phyloP scores from a whole-genome alignment of 805 yeast genomes.

The Wickerhamomyces bisporus region DNA sequence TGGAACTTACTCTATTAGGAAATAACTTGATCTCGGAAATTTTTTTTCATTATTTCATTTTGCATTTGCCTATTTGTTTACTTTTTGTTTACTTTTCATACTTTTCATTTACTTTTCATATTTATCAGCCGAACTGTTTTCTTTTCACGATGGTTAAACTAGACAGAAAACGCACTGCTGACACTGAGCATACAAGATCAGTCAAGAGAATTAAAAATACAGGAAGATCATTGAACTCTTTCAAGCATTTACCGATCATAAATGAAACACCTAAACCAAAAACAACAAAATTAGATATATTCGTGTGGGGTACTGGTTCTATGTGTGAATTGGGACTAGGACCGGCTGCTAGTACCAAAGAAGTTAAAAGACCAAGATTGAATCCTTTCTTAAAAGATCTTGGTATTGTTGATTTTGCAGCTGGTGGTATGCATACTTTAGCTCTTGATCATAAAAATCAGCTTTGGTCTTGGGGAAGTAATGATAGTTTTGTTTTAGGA shows the following conservation, averaged over 20 bases:
- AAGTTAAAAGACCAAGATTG: constrained; percentile 92
- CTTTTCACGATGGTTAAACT: constrained; percentile 17
- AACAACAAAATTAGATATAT: constrained; percentile 54
- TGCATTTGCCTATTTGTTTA: constrained; percentile 3
- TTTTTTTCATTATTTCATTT: no score
- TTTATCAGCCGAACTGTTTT: neutral
- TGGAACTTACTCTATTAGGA: constrained; percentile 8
- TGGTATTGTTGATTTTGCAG: constrained; percentile 81
- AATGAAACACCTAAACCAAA: constrained; percentile 21
- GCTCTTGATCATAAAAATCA: constrained; percentile 73
- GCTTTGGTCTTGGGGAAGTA: constrained; percentile 99
- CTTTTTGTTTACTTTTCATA: neutral
- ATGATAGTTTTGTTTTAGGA: constrained; percentile 88
- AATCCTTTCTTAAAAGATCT: constrained; percentile 71
- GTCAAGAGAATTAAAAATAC: constrained; percentile 23
- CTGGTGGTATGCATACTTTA: constrained; percentile 92
- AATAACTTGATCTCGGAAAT: neutral
- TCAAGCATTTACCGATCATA: constrained; percentile 22
- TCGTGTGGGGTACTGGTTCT: constrained; percentile 94
- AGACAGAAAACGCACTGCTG: constrained; percentile 22
- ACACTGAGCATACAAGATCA: constrained; percentile 10
- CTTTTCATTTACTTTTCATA: neutral
- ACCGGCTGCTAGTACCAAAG: constrained; percentile 84
- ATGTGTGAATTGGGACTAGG: constrained; percentile 99
- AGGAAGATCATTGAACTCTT: constrained; percentile 25